Conservation (phyloP, 2,329 filamentous ascomycete species). For the Helicocarpus griseus region DNA sequence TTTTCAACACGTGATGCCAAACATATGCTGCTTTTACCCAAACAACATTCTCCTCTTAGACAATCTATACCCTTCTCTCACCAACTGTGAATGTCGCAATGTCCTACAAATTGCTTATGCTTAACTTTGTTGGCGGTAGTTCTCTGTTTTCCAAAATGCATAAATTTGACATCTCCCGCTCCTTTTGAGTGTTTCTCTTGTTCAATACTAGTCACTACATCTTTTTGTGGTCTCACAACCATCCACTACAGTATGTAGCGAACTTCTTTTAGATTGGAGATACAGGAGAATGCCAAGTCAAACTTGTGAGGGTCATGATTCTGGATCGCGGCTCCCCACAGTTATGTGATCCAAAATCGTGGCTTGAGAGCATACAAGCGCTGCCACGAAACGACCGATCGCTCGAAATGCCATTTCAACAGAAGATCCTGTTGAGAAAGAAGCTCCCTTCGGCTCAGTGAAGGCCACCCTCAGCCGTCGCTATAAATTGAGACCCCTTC, state of each 20-base stretch:
- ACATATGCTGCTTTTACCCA: not conserved
- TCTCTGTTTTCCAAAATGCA: constrained; percentile 2
- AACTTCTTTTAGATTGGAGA: no score
- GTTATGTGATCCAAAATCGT: constrained; percentile 1
- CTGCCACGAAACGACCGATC: constrained; percentile 1
- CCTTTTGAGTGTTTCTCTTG: not conserved
- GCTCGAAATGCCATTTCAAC: not conserved
- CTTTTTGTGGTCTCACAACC: no score
- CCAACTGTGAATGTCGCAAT: not conserved
- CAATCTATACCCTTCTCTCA: not conserved
- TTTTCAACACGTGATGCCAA: no score
- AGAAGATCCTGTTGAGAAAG: not conserved
- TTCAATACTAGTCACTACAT: no score
- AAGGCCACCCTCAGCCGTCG: not conserved
- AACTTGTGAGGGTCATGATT: no score
- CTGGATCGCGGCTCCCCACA: no score
- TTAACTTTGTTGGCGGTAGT: not conserved
- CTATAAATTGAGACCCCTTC: not conserved
- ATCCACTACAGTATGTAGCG: no score
- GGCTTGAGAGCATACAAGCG: not conserved
- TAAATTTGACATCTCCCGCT: not conserved
- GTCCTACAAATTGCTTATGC: constrained; percentile 3
- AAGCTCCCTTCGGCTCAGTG: not conserved
- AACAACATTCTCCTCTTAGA: not conserved
- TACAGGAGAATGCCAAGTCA: no score